Percentiles rank a stretch among this genome's conserved stretches.
phyloP scores from a whole-genome alignment of 1,284 basidiomycete genomes.

The Hemileia vastatrix region DNA sequence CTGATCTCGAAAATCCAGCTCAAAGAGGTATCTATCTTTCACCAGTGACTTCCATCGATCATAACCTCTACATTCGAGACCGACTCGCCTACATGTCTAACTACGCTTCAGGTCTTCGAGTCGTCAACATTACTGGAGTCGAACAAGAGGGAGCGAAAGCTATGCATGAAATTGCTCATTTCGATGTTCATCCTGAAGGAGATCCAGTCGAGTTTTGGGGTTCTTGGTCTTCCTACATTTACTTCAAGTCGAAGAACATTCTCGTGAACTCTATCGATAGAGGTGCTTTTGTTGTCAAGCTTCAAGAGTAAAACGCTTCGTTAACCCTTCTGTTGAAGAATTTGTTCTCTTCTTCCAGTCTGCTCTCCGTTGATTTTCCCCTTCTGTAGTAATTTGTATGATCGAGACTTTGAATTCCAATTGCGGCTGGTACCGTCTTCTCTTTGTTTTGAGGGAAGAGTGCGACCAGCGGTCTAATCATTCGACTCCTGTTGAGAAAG shows the following conservation, averaged over 20 bases:
- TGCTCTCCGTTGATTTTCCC: no score
- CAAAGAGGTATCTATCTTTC: conserved; percentile 2
- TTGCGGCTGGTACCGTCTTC: no score
- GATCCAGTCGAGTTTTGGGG: conserved; percentile 6
- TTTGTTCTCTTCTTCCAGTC: no score
- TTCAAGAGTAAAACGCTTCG: neutral
- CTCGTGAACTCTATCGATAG: conserved; percentile 11
- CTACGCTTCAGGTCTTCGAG: conserved; percentile 6
- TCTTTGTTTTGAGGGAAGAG: no score
- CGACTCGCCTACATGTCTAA: neutral
- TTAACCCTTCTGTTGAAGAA: no score
- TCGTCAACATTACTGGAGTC: conserved; percentile 1
- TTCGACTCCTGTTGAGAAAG: no score
- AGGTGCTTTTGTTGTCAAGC: conserved; percentile 4
- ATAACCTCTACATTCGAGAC: conserved; percentile 1
- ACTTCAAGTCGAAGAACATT: neutral
- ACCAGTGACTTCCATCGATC: conserved; percentile 8
- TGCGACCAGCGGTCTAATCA: no score
- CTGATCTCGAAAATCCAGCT: neutral
- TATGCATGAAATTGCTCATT: conserved; percentile 1
- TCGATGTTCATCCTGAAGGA: conserved; percentile 5
- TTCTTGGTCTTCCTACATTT: neutral
- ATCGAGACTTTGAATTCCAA: no score
- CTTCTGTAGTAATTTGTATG: no score
- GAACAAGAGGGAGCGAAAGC: neutral